Evolutionary conservation across 225 moss, liverwort and hornwort genomes (phyloP).

Genomic region (Polytrichum commune): DNA sequence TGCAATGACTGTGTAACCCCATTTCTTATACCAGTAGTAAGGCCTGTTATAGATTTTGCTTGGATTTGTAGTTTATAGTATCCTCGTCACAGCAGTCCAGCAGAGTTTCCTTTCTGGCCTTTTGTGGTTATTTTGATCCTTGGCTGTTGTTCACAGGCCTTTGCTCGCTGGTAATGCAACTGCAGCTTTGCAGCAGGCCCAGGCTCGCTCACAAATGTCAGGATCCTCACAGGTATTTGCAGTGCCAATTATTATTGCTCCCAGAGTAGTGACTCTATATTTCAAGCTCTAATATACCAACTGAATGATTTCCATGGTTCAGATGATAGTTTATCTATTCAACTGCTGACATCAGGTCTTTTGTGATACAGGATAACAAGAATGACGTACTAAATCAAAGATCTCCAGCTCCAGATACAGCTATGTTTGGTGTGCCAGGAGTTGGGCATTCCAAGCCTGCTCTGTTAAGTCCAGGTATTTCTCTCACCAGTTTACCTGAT

Average conservation of each 20-base stretch:
- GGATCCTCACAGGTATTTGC: conserved; percentile 82
- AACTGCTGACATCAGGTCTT: conserved; percentile 15
- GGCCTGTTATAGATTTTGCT: background rate
- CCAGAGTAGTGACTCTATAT: no score
- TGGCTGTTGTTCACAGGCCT: conserved; percentile 56
- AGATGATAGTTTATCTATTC: background rate
- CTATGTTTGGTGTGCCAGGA: conserved; percentile 93
- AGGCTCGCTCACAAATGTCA: conserved; percentile 85
- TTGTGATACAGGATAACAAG: conserved; percentile 76
- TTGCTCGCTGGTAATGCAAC: conserved; percentile 83
- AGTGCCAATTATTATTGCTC: background rate
- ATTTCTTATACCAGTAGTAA: background rate
- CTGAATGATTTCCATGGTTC: background rate
- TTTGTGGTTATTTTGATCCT: background rate
- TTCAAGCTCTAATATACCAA: background rate
- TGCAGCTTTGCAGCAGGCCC: conserved; percentile 92
- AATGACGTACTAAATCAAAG: conserved; percentile 81
- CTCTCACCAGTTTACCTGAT: background rate
- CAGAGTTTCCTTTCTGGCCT: background rate
- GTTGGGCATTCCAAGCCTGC: conserved; percentile 92
- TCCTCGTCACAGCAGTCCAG: background rate
- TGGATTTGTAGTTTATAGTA: background rate
- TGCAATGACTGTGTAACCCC: background rate
- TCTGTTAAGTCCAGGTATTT: conserved; percentile 89
- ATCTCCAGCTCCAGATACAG: conserved; percentile 88